Evolutionary conservation across 2,329 filamentous ascomycete genomes (phyloP).

Genomic region (Elsinoe australis): DNA sequence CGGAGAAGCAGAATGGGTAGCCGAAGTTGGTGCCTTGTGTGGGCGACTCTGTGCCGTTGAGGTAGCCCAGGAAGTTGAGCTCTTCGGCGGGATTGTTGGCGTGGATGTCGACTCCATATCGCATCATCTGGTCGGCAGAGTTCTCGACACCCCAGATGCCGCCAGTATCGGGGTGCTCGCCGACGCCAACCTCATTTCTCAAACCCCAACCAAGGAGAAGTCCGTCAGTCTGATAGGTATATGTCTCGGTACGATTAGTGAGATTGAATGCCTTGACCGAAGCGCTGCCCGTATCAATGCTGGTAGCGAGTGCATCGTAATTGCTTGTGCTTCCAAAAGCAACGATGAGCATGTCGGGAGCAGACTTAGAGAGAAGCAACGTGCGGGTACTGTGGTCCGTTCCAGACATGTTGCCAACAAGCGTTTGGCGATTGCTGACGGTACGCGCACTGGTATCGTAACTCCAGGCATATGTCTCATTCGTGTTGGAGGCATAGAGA

Average conservation of each 20-base stretch:
- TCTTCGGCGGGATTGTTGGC: slow-evolving; percentile 65
- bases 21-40: slow-evolving; percentile 54
- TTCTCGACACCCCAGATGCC: slow-evolving; percentile 59
- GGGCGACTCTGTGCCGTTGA: slow-evolving; percentile 42
- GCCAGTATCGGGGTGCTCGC: slow-evolving; percentile 50
- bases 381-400: slow-evolving; percentile 60
- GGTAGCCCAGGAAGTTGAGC: slow-evolving; percentile 61
- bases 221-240: slow-evolving; percentile 46
- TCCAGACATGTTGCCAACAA: slow-evolving; percentile 56
- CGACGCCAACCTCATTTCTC: slow-evolving; percentile 63
- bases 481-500: slow-evolving; percentile 49
- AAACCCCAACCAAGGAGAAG: slow-evolving; percentile 57
- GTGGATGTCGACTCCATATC: slow-evolving; percentile 51
- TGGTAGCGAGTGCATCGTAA: slow-evolving; percentile 49
- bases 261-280: slow-evolving; percentile 59
- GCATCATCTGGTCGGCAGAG: slow-evolving; percentile 54
- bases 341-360: slow-evolving; percentile 53
- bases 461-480: slow-evolving; percentile 55
- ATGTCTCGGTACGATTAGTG: slow-evolving; percentile 30
- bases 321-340: slow-evolving; percentile 59
- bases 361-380: slow-evolving; percentile 51
- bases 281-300: slow-evolving; percentile 51
- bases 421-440: slow-evolving; percentile 38
- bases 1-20: slow-evolving; percentile 61
- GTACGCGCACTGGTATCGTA: slow-evolving; percentile 53